phyloP scores from a whole-genome alignment of 164 flowering plant species.

The Nymphaea thermarum region DNA sequence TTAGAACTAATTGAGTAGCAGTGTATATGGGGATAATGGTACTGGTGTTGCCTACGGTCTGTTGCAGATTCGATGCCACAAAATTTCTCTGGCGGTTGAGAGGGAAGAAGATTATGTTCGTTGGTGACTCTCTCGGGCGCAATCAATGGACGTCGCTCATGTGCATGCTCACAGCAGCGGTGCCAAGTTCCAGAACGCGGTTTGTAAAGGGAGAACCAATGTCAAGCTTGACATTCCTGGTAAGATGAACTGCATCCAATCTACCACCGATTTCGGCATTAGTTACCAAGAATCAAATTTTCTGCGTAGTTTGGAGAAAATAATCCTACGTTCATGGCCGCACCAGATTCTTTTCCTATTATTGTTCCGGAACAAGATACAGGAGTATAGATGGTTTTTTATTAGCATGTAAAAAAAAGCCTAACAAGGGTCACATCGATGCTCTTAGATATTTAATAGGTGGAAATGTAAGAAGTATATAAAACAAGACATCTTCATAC shows the following conservation, averaged over 20 bases:
- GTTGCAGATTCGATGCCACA: constrained; percentile 20
- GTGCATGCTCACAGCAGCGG: constrained; percentile 26
- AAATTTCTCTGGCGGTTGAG: constrained; percentile 17
- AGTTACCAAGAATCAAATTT: too few relatives aligned
- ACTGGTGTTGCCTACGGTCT: background rate
- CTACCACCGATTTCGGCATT: too few relatives aligned
- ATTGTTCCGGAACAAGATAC: too few relatives aligned
- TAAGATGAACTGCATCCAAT: background rate
- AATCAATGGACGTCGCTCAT: constrained; percentile 28
- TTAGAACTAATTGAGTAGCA: background rate
- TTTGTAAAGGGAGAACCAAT: constrained; percentile 6
- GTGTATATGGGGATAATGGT: background rate
- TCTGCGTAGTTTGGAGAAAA: too few relatives aligned
- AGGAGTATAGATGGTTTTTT: too few relatives aligned
- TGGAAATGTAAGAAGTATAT: too few relatives aligned
- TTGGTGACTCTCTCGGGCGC: constrained; percentile 27
- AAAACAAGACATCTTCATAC: too few relatives aligned
- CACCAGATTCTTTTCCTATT: too few relatives aligned
- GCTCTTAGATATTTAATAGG: too few relatives aligned
- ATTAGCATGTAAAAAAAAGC: too few relatives aligned
- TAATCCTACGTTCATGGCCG: too few relatives aligned
- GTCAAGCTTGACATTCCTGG: constrained; percentile 19
- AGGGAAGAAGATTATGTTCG: constrained; percentile 30
- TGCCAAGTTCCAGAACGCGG: constrained; percentile 15
- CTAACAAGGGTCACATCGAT: too few relatives aligned